Percentiles rank a stretch among this genome's conserved stretches.
These are phyloP conservation scores for Botrytis fabae DNA, from an alignment of 2,329 filamentous ascomycete species.

Conservation along the genomic window DNA sequence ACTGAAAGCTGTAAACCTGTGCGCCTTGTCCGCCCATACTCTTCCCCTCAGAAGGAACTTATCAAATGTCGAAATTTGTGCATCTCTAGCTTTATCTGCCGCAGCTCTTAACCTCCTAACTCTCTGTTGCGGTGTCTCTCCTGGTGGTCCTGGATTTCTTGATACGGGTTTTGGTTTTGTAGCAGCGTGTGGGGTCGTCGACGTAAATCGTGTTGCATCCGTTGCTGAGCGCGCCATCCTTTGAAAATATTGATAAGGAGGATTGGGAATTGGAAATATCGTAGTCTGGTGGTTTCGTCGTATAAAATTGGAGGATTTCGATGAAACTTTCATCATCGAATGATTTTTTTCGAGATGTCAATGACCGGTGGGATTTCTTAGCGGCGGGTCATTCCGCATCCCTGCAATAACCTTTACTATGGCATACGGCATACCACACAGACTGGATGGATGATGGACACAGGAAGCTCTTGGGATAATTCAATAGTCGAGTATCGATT, in stretches of 20 bases:
- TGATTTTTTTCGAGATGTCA: constrained; percentile 33
- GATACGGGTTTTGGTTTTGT: constrained; percentile 51
- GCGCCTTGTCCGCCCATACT: constrained; percentile 42
- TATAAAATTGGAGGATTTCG: constrained; percentile 29
- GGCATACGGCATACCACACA: not conserved
- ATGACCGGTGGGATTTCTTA: constrained; percentile 31
- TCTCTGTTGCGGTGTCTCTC: constrained; percentile 43
- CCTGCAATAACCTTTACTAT: constrained; percentile 2
- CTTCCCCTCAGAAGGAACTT: constrained; percentile 38
- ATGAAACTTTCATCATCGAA: constrained; percentile 24
- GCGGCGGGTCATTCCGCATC: constrained; percentile 30
- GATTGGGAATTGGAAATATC: not conserved
- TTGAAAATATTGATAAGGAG: not conserved
- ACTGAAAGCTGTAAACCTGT: constrained; percentile 40
- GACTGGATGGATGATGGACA: not conserved
- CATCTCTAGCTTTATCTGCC: constrained; percentile 40
- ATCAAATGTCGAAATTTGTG: constrained; percentile 39
- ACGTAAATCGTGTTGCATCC: constrained; percentile 78
- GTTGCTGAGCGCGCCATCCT: constrained; percentile 65
- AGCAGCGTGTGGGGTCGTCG: constrained; percentile 68
- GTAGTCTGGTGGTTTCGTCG: constrained; percentile 17
- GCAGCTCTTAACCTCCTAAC: constrained; percentile 41
- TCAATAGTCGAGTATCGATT: not conserved
- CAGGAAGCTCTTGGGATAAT: not conserved
- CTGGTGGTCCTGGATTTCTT: constrained; percentile 31